These are phyloP conservation scores for Eucalyptus regnans DNA, from an alignment of 345 rosid species.

Conservation along the genomic window DNA sequence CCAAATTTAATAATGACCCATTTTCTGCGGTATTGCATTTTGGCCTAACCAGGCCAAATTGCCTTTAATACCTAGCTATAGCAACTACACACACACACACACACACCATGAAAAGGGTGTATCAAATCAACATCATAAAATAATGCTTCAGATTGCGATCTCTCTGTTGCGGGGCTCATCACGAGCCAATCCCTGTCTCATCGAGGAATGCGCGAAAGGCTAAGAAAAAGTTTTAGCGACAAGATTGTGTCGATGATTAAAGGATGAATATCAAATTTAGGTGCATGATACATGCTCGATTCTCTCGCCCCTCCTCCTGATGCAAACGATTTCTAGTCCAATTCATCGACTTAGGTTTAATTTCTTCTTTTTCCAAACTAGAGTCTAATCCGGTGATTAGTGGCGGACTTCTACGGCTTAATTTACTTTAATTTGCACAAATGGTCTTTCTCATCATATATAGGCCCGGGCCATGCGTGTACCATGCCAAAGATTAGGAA, in stretches of 20 bases:
- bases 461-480: neutral
- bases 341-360: neutral
- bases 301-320: rapidly evolving
- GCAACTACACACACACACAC: neutral
- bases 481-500: neutral
- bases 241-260: neutral
- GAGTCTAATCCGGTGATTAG: neutral
- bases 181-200: neutral
- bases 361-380: neutral
- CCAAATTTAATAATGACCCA: neutral
- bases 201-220: neutral
- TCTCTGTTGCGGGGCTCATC: neutral
- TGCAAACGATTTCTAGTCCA: neutral
- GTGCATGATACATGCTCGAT: neutral
- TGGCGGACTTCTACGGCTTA: neutral
- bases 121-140: neutral
- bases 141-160: neutral
- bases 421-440: neutral
- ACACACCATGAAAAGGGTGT: neutral
- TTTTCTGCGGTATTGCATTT: neutral
- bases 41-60: neutral
- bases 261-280: neutral
- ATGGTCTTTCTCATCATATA: neutral
- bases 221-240: neutral
- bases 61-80: neutral